Conservation (phyloP, 2,329 filamentous ascomycete species). For the Zasmidium citrigriseum region DNA sequence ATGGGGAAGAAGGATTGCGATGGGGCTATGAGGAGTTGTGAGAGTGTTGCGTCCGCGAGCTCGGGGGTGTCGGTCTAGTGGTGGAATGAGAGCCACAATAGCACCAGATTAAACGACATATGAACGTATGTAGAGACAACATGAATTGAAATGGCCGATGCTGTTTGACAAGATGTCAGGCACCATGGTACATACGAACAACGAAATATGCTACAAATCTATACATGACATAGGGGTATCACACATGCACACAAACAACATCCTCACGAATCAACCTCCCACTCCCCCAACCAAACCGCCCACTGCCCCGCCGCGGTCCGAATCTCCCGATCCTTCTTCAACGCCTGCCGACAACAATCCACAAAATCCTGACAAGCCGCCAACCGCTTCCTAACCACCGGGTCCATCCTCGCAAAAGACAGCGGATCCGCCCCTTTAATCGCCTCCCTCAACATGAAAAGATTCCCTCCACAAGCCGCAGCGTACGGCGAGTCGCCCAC, state of each 20-base stretch:
- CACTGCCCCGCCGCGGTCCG: constrained; percentile 31
- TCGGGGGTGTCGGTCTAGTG: constrained; percentile 11
- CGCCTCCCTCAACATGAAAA: constrained; percentile 46
- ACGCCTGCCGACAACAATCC: constrained; percentile 41
- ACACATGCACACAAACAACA: not conserved
- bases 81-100: too few relatives aligned
- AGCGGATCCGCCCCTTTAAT: constrained; percentile 46
- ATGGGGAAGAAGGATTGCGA: constrained; percentile 31
- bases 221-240: not conserved
- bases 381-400: constrained; percentile 33
- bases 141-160: too few relatives aligned
- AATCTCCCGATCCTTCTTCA: constrained; percentile 38
- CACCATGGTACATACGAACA: not conserved
- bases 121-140: too few relatives aligned
- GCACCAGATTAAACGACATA: too few relatives aligned
- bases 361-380: constrained; percentile 36
- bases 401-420: constrained; percentile 41
- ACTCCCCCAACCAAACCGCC: constrained; percentile 34
- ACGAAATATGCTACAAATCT: not conserved
- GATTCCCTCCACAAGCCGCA: constrained; percentile 39
- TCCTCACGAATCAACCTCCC: constrained; percentile 7
- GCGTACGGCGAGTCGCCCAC: constrained; percentile 45
- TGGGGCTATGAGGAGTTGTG: constrained; percentile 22
- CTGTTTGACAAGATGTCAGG: not conserved
- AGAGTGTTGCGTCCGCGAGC: constrained; percentile 29